Percentiles rank a stretch among this genome's conserved stretches.
phyloP scores from a whole-genome alignment of 129 eudicot genomes.

The Arctium lappa region DNA sequence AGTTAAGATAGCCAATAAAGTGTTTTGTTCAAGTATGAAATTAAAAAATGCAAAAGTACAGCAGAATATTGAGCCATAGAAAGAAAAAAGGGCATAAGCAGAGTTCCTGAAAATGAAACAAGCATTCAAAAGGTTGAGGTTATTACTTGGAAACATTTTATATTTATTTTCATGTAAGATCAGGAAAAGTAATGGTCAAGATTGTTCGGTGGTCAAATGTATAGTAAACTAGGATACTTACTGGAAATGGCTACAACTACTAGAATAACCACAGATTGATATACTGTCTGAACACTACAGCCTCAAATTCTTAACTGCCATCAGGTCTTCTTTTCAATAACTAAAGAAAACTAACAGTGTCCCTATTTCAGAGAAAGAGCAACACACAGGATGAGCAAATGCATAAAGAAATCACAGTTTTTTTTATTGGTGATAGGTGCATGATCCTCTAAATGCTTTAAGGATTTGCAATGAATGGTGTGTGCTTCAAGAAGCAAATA shows the following conservation, averaged over 20 bases:
- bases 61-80: not conserved
- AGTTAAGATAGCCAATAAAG: not conserved
- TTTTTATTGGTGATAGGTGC: not conserved
- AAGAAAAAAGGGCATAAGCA: not conserved
- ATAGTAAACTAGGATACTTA: too few relatives aligned
- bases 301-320: too few relatives aligned
- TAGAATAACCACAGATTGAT: too few relatives aligned
- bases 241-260: too few relatives aligned
- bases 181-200: not conserved
- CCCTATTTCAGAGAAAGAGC: not conserved
- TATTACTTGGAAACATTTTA: not conserved
- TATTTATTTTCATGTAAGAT: not conserved
- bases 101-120: not conserved
- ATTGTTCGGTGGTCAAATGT: too few relatives aligned
- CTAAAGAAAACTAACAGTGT: not conserved
- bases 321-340: not conserved
- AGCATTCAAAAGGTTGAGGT: not conserved
- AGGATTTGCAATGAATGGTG: not conserved
- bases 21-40: not conserved
- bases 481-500: not conserved
- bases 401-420: not conserved
- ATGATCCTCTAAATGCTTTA: not conserved
- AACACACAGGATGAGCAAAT: not conserved
- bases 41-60: not conserved
- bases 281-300: too few relatives aligned